phyloP scores from a whole-genome alignment of 352 stramenopile species.

The Globisporangium abappressorium region DNA sequence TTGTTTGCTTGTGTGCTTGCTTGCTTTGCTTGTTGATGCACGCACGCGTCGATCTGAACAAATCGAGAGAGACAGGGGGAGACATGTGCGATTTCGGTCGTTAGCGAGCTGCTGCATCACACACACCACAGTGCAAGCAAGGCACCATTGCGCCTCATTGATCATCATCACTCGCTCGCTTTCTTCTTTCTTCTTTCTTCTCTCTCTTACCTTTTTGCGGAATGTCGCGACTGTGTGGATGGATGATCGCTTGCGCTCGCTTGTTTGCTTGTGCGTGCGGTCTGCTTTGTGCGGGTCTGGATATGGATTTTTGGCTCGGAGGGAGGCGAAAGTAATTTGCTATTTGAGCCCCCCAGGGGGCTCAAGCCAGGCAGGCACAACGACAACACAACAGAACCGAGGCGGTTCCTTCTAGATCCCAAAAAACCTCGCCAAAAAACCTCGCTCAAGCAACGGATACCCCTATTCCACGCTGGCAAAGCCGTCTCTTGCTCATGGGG shows the following conservation, averaged over 20 bases:
- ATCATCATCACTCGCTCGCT: background rate
- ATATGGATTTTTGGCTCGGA: constrained; percentile 11
- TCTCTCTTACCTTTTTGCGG: constrained; percentile 3
- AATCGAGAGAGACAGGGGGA: background rate
- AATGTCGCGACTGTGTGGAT: background rate
- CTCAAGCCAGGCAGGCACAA: background rate
- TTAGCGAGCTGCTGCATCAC: background rate
- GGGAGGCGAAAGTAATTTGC: constrained; percentile 8
- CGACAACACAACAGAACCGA: background rate
- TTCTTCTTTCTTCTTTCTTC: background rate
- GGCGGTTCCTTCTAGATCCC: constrained; percentile 7
- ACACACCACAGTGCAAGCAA: background rate
- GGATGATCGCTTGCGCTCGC: background rate
- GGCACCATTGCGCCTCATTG: background rate
- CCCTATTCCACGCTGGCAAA: background rate
- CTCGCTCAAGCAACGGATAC: background rate
- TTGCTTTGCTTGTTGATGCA: background rate
- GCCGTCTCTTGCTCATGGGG: constrained; percentile 1
- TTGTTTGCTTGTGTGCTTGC: background rate
- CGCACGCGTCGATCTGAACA: background rate
- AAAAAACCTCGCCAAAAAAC: constrained; percentile 1
- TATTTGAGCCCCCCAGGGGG: constrained; percentile 1
- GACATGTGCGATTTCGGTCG: background rate
- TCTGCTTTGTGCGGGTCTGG: background rate
- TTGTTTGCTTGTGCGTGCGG: background rate